Base-by-base conservation (phyloP, 2,329 filamentous ascomycete species). In the Purpureocillium lavendulum region DNA sequence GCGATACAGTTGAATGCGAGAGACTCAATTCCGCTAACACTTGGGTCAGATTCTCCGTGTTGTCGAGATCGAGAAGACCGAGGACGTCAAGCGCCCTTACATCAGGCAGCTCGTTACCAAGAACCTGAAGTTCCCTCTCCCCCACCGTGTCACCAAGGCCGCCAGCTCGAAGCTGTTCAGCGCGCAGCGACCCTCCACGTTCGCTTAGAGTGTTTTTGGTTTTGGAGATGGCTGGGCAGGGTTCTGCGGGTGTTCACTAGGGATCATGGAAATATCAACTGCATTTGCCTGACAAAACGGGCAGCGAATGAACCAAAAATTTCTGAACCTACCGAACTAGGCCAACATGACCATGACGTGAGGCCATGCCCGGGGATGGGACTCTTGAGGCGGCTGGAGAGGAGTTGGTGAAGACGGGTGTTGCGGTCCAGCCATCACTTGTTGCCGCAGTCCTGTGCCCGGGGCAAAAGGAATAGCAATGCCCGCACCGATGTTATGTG, bases 71-170 rank as follows among this genome's bases (percentile, higher is more conserved):
- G 84, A 94, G 77, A 95, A 95, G 82, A 76, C 71, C 62, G 87
- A 89, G 56, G 87, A 92, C 66, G 75, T 98, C 77, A 92, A 90
- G 78, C 87, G 92, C 69, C 90, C 92, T 55, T 98, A 98, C 83
- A 94, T 98, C 79, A 94, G 89, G 80, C 92, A 98, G 77, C 87
- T 98, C 69, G 73, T 94, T 66, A 73, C 77, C 71, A 97, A 97
- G 84, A 68, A 80, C 71, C 86, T 98, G 70, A 87, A 84, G 72
- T 98, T 98, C 87, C 92, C 92, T 67, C 87, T 98, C 57, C 92
- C 92, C 66, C 92, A 98, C 81, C 92, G 94, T 63, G 73, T 89
- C 64, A 77, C 82, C 75, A 89, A 88, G 75, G 76, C 77, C 70
- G 71, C 69, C 67, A 80, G 75, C 76, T 85, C 84, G 78, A 94